phyloP scores from a whole-genome alignment of 1,139 yeast genomes.

The Scheffersomyces cryptocercus region DNA sequence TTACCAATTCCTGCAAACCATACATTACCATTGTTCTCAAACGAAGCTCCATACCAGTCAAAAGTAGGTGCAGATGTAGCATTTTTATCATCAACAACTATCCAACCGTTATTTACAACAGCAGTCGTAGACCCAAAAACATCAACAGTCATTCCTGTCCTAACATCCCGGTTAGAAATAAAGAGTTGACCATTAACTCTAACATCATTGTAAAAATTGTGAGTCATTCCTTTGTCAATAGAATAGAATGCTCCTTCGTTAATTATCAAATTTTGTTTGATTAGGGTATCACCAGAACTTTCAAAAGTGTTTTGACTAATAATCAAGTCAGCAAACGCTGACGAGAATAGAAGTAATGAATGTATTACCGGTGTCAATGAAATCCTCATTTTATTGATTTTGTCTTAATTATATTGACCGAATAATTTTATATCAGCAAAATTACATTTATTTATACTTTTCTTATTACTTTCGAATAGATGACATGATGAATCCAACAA shows the following conservation, averaged over 20 bases:
- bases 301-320: slow-evolving; percentile 1
- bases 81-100: slow-evolving; percentile 16
- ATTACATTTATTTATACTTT: neutral
- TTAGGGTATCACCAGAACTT: slow-evolving; percentile 2
- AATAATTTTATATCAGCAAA: neutral
- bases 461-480: neutral
- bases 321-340: neutral
- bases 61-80: slow-evolving; percentile 20
- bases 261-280: neutral
- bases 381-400: neutral
- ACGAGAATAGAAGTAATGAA: neutral
- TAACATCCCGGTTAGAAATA: slow-evolving; percentile 13
- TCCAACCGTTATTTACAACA: slow-evolving; percentile 13
- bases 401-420: too few relatives aligned
- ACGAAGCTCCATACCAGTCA: slow-evolving; percentile 13
- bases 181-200: slow-evolving; percentile 17
- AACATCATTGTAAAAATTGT: slow-evolving; percentile 15
- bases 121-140: slow-evolving; percentile 6
- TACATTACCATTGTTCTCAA: slow-evolving; percentile 11
- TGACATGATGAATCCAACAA: too few relatives aligned
- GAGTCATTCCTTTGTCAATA: slow-evolving; percentile 3
- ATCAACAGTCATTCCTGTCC: slow-evolving; percentile 16
- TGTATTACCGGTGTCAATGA: neutral
- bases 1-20: slow-evolving; percentile 15
- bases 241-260: slow-evolving; percentile 1